Base-by-base conservation (phyloP, 331 rosid genomes). In the Cydonia oblonga region DNA sequence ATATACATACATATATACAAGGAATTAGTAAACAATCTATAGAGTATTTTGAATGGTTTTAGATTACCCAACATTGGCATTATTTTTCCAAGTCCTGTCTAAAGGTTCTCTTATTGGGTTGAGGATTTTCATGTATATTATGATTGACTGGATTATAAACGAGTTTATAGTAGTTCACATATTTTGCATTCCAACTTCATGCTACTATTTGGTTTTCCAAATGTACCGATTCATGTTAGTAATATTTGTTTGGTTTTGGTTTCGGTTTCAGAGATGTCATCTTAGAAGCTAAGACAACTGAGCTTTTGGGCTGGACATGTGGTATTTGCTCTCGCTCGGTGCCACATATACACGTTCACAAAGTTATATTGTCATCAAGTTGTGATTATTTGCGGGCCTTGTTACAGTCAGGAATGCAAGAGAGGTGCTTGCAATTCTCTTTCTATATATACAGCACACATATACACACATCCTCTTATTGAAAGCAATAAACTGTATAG, bases 341-440 rank as follows among this genome's bases (percentile, higher is more conserved):
- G 70, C 95, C 95, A 9, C 98, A 90, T 79, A 42, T 85, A 82
- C 98, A 93, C 82, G 87, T 57, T 71, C 98, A 93, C 89, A 90
- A 87, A 82, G 87, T 89, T 68, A 75, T 93, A 68, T 77, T 93
- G 86, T 89, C 86, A 70, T 73, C 92, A 75, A 87, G 87, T 73
- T 89, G 88, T 80, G 89, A 86, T 61, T 93, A 93, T 81, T 81
- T 93, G 68, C 85, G 66, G 65, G 97, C 87, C 79, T 85, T 93
- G 79, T 86, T 89, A 64, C 77, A 81, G 62, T 90, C 97, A 62
- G 95, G 97, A 81, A 93, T 93, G 97, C 86, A 73, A 83, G 98
- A 93, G 76, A 93, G 98, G 98, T 84, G 42, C 42, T 56, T 63
- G 26, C 64, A 51, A 35, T 24, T 75, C 18, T 49, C 18, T n/a